A percentile compares a stretch with the other conserved stretches of the same genome.
phyloP scores from a whole-genome alignment of 352 stramenopile genomes.

The Phytophthora citrophthora region DNA sequence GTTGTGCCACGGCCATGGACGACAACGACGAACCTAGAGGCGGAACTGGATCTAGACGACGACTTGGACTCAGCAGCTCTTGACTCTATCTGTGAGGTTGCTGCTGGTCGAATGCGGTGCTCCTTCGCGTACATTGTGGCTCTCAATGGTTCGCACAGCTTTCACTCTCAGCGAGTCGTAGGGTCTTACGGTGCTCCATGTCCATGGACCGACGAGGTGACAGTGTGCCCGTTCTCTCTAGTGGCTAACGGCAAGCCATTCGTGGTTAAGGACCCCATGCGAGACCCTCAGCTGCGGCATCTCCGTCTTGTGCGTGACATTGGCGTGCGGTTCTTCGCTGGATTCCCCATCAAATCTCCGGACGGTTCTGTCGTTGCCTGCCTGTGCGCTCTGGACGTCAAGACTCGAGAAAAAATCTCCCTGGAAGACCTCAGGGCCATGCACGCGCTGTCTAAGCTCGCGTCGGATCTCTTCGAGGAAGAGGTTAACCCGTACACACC shows the following conservation, averaged over 20 bases:
- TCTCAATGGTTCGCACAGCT: conserved; percentile 24
- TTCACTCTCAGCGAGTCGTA: conserved; percentile 40
- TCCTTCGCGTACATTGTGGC: conserved; percentile 55
- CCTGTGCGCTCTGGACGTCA: conserved; percentile 48
- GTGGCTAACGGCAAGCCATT: conserved; percentile 40
- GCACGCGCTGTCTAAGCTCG: conserved; percentile 60
- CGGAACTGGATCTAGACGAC: conserved; percentile 36
- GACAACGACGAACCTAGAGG: conserved; percentile 27
- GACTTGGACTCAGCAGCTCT: conserved; percentile 48
- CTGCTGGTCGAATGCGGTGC: conserved; percentile 49
- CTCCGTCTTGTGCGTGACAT: conserved; percentile 48
- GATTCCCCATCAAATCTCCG: conserved; percentile 54
- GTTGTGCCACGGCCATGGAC: conserved; percentile 24
- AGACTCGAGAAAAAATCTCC: conserved; percentile 39
- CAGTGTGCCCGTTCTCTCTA: conserved; percentile 32
- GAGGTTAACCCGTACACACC: conserved; percentile 48
- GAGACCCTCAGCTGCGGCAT: conserved; percentile 41
- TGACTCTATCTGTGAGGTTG: conserved; percentile 66
- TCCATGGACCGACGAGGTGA: conserved; percentile 19
- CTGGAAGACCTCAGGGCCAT: conserved; percentile 52
- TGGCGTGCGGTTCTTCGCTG: conserved; percentile 56
- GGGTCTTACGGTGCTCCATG: conserved; percentile 35
- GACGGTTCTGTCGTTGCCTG: conserved; percentile 35
- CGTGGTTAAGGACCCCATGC: conserved; percentile 48
- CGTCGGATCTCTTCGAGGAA: conserved; percentile 54